Evolutionary conservation across 1,284 basidiomycete species (phyloP), one percentile per base, ranked within the genome.

Genomic region (Rugosomyces carneus): DNA sequence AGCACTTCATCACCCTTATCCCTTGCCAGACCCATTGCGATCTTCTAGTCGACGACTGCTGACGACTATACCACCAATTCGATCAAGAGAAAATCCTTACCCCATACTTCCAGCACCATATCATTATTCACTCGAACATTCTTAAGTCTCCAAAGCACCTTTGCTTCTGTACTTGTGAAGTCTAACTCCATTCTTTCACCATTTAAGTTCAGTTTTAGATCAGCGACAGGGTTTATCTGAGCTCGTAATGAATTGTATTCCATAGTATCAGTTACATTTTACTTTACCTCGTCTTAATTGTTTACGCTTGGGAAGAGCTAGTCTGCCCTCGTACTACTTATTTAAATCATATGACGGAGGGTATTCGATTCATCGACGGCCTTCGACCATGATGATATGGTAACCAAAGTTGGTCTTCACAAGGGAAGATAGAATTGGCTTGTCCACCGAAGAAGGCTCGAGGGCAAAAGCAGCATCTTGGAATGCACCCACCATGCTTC

Each of bases 361-460:
- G 40, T 21, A 37, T 11, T 23, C 21, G 44, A 6, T 40, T 74
- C 61, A 89, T 47, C 84, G 77, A 40, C 87, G 75, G 15, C 84
- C 85, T 66, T 91, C 87, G 3, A 89, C 86, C 84, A 91, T 88
- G 61, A 91, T 89, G 56, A 91, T 81, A 60, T 91, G 88, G 60
- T 91, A 91, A n/a, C 88, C 89, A 59, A 82, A 82, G 49, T 75
- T 78, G 2, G 88, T 90, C 66, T 89, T 91, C 31, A 90, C 81
- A 37, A 90, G 73, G 7, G 78, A 65, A 3, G 86, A 85, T 13
- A 78, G 58, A 42, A 76, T 67, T 2, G 87, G 87, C 52, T 86
- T 88, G 62, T 89, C 86, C 49, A 86, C 78, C 5, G 81, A 78
- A 3, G 89, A 91, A 2, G 88, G 86, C 34, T 76, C 69, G 36